Evolutionary conservation across 495 filamentous ascomycete species (phyloP), one percentile per base, ranked within the genome.

Genomic region (Apiosordaria backusii): DNA sequence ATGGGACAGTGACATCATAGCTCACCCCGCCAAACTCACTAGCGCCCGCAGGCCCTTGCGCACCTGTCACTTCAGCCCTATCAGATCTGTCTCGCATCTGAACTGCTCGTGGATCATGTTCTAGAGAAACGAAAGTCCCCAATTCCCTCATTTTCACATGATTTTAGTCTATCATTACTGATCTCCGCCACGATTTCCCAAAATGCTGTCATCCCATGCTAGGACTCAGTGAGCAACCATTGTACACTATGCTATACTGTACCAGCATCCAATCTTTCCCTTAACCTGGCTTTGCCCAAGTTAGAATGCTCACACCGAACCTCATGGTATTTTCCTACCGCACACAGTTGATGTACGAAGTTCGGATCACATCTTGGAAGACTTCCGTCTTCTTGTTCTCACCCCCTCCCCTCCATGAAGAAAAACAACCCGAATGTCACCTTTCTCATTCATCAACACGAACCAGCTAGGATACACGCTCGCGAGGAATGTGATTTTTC

Each of bases 1-100:
- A 29, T 25, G 35, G 60, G 54, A 26, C 9, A 19, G 50, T 70
- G 68, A 70, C 68, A 68, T 70, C 68, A 70, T 70, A 26, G 21
- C 53, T 3, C 23, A 27, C 22, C 26, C 23, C 35, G 40, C 26
- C 62, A n/a, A n/a, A 23, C 24, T 50, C 25, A 10, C n/a, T 27
- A 65, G 22, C 54, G 10, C 35, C 53, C 29, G 45, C 9, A 57
- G 53, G 26, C 61, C 35, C 50, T 21, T 61, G 29, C 27, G 29
- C 53, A 16, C 62, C 50, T 54, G 21, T n/a, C 10, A 10, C 23
- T 55, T 58, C 29, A 57, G 54, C 54, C 53, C 27, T 64, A 57
- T 23, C 15, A 45, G 13, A 45, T 45, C 9, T 45, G 35, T 45
- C 35, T 45, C 35, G 35, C 35, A 2, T 7, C 35, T 45, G 0